Conservation (phyloP, 371 early-diverging fungal genomes). For the Cladochytrium tenue region DNA sequence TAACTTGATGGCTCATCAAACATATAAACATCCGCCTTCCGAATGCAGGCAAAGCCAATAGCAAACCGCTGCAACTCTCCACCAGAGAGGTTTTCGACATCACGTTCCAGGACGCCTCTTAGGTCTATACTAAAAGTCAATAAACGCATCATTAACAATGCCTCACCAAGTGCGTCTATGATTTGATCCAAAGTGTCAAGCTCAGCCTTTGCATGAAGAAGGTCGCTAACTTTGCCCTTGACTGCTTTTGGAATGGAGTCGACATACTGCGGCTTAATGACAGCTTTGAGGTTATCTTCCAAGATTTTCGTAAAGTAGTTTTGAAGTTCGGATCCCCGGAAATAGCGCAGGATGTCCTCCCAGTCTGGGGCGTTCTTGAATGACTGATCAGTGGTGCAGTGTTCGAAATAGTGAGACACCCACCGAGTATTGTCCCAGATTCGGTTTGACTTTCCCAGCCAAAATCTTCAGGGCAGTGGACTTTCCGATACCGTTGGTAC, state of each 20-base stretch:
- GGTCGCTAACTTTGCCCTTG: conserved; percentile 76
- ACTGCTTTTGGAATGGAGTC: conserved; percentile 92
- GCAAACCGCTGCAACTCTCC: conserved; percentile 99
- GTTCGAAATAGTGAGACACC: conserved; percentile 1
- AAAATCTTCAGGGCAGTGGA: conserved; percentile 98
- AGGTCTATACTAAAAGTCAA: conserved; percentile 59
- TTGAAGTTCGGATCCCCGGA: conserved; percentile 98
- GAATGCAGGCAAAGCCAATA: conserved; percentile 88
- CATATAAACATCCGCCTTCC: conserved; percentile 96
- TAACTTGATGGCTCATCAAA: conserved; percentile 99
- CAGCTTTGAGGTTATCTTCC: conserved; percentile 91
- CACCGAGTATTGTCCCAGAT: conserved; percentile 86
- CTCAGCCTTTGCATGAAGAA: conserved; percentile 77
- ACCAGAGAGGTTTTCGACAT: conserved; percentile 93
- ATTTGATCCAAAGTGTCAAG: conserved; percentile 73
- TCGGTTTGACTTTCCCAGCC: conserved; percentile 97
- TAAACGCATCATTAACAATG: neutral
- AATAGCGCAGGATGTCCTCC: conserved; percentile 95
- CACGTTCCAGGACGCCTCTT: conserved; percentile 83
- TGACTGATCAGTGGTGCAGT: conserved; percentile 2
- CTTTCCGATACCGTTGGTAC: conserved; percentile 98
- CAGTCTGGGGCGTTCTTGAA: conserved; percentile 86
- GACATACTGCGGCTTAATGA: conserved; percentile 98
- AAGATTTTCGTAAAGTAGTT: conserved; percentile 99
- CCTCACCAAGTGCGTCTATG: conserved; percentile 71